Evolutionary conservation across 805 yeast genomes (phyloP).

Genomic region (Ogataea paraovalis): DNA sequence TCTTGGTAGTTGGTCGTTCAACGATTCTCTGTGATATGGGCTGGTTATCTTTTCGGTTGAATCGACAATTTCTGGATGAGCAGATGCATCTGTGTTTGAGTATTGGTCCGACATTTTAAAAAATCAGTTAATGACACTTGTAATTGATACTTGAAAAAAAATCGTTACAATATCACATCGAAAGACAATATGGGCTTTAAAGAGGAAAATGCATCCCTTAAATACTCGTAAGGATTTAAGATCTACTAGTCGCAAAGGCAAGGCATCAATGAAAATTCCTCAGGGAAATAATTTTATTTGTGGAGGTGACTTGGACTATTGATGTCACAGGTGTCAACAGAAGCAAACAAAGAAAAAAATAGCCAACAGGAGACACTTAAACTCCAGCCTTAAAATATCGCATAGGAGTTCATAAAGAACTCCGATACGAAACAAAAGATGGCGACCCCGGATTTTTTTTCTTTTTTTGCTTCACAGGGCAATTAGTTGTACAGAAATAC

Average conservation of each 20-base stretch:
- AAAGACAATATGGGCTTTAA: background rate
- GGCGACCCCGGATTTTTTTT: background rate
- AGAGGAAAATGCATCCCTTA: background rate
- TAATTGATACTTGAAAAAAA: too few relatives aligned
- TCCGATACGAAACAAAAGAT: background rate
- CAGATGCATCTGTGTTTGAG: conserved; percentile 27
- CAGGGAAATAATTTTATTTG: too few relatives aligned
- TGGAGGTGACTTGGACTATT: background rate
- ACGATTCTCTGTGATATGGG: background rate
- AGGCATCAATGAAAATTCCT: background rate
- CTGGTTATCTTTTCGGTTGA: background rate
- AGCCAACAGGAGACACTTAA: background rate
- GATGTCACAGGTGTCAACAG: background rate
- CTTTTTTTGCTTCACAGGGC: too few relatives aligned
- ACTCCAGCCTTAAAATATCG: background rate
- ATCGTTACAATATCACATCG: too few relatives aligned
- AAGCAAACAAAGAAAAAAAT: background rate
- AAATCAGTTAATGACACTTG: too few relatives aligned
- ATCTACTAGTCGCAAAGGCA: background rate
- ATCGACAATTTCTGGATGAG: conserved; percentile 6
- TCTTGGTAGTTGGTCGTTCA: background rate
- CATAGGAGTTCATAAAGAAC: background rate
- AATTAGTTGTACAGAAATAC: too few relatives aligned
- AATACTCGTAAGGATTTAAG: background rate
- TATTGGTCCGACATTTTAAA: conserved; percentile 21